Conservation (phyloP, 129 eudicot genomes). For the Flaveria robusta region DNA sequence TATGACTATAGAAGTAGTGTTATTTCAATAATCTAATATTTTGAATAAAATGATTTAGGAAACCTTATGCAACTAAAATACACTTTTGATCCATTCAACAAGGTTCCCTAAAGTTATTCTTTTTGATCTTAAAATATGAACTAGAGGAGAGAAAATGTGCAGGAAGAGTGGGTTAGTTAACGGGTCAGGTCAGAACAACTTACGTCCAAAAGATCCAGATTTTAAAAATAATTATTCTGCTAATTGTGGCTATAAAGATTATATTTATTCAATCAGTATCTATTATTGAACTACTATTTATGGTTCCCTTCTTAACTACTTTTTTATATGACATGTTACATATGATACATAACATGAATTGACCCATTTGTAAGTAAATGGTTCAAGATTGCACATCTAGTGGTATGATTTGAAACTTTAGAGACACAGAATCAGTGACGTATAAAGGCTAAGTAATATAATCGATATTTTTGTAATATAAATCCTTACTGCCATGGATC, state of each 20-base stretch:
- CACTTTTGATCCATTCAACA: background rate
- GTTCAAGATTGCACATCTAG: background rate
- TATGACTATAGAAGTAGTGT: background rate
- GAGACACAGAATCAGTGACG: background rate
- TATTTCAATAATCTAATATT: background rate
- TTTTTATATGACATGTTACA: background rate
- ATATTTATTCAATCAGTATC: background rate
- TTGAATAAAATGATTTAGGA: background rate
- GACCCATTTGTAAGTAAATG: background rate
- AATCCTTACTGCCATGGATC: constrained; percentile 92
- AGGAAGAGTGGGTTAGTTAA: background rate
- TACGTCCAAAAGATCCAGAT: background rate
- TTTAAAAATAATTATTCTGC: background rate
- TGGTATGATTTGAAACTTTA: background rate
- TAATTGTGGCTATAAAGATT: background rate
- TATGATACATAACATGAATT: background rate
- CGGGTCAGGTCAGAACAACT: background rate
- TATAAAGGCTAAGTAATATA: background rate
- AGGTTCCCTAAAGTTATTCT: background rate
- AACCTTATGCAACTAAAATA: background rate
- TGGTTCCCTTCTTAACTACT: background rate
- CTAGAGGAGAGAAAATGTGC: background rate
- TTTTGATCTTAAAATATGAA: background rate
- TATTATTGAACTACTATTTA: background rate
- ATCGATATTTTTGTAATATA: background rate